phyloP scores from a whole-genome alignment of 306 rosid species.

The Urtica urens region DNA sequence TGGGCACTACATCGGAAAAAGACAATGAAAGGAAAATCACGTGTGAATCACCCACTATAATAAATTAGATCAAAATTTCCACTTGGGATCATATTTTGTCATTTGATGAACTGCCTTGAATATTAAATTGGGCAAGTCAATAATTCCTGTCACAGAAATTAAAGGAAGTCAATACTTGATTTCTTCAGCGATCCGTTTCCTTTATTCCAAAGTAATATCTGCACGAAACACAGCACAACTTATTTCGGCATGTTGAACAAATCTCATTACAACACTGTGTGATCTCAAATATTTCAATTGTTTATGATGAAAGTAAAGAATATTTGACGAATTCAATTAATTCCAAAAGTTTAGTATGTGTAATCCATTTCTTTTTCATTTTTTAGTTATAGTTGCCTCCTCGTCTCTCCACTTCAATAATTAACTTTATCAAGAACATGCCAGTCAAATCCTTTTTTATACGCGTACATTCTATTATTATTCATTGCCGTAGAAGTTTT shows the following conservation, averaged over 20 bases:
- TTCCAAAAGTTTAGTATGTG: not conserved
- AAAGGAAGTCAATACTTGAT: not conserved
- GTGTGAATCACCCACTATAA: not conserved
- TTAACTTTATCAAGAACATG: not conserved
- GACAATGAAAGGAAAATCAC: not conserved
- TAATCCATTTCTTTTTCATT: not conserved
- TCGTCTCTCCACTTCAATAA: not conserved
- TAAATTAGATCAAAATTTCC: not conserved
- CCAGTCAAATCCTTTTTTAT: not conserved
- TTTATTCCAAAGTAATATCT: slow-evolving; percentile 1
- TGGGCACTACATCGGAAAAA: not conserved
- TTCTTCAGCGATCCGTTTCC: not conserved
- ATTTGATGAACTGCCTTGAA: not conserved
- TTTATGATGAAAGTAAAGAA: slow-evolving; percentile 1
- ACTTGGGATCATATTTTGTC: not conserved
- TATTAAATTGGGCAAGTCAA: not conserved
- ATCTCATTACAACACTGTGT: not conserved
- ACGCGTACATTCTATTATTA: too few species aligned
- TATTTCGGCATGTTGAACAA: not conserved
- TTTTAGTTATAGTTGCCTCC: not conserved
- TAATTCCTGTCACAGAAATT: not conserved
- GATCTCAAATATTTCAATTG: not conserved
- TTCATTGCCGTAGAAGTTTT: too few species aligned
- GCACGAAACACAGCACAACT: not conserved
- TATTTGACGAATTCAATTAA: not conserved